Evolutionary conservation across 2,329 filamentous ascomycete species (phyloP), one percentile per base, ranked within the genome.

Genomic region (Colletotrichum tofieldiae): DNA sequence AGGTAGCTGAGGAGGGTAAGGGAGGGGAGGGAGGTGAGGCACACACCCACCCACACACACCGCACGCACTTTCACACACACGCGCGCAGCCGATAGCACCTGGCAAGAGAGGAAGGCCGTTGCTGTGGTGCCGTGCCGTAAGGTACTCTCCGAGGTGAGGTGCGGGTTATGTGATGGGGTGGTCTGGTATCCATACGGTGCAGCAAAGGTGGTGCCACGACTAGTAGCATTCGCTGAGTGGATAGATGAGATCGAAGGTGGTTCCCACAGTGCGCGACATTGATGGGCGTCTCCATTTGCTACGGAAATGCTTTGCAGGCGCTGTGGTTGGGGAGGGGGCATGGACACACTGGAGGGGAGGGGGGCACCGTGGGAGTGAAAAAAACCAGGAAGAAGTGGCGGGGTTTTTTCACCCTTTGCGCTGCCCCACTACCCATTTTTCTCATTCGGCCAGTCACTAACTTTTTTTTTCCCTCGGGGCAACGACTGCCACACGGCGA

Each of bases 371-470:
- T 55, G 45, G 39, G 20, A 49, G 35, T 39, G 43, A 41, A 41
- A 45, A 41, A 23, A 56, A 69, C 39, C 61, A 66, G 41, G 37
- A 66, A 66, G n/a, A 52, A 45, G 71, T 73, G 71, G 71, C 71
- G 71, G 71, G 67, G 61, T 77, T 79, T 77, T 72, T 71, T 54
- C 56, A 75, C 59, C 39, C 58, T 72, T 64, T 64, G 70, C 61
- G 66, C 26, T 69, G 74, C 75, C 76, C 76, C 76, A 77, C 76
- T 74, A 51, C 66, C 74, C 70, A 66, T 65, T 75, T 75, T 75
- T 67, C 61, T 71, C 61, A 47, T 45, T 43, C 61, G 67, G 67
- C 54, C 65, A 72, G 65, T 68, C 65, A 68, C 65, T 68, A 68
- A 68, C 65, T 68, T 68, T 75, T 73, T 75, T 73, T 74, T 43